These are phyloP conservation scores for Candida khao-thaluensis DNA, from an alignment of 805 yeast genomes.

Conservation along the genomic window DNA sequence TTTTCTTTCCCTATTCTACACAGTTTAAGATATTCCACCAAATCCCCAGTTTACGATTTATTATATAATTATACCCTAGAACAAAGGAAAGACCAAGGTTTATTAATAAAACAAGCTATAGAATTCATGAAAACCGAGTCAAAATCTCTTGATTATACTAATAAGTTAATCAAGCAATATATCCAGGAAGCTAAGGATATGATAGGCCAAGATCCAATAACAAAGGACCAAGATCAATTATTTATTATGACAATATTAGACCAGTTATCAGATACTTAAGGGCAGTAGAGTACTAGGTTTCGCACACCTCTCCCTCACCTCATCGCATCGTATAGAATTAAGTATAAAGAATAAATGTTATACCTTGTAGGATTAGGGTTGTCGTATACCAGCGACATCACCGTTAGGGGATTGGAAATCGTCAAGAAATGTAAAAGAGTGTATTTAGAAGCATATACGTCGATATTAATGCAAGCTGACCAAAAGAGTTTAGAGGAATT, in stretches of 20 bases:
- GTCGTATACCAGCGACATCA: conserved; percentile 84
- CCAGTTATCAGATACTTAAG: conserved; percentile 20
- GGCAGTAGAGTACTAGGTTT: no score
- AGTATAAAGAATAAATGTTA: no score
- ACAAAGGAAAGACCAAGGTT: conserved; percentile 16
- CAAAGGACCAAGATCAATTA: conserved; percentile 3
- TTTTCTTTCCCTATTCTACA: conserved; percentile 84
- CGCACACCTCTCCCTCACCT: no score
- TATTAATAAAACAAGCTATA: conserved; percentile 21
- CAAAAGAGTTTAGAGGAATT: conserved; percentile 70
- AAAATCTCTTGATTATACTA: conserved; percentile 26
- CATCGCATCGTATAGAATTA: no score
- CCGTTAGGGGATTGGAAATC: conserved; percentile 88
- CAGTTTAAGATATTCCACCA: conserved; percentile 20
- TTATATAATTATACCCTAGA: conserved; percentile 18
- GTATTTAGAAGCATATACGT: conserved; percentile 94
- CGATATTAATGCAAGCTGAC: conserved; percentile 91
- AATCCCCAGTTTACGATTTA: conserved; percentile 25
- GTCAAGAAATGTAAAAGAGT: conserved; percentile 83
- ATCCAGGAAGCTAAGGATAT: conserved; percentile 15
- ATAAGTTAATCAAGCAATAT: conserved; percentile 3
- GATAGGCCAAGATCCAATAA: conserved; percentile 21
- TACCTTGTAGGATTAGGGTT: conserved; percentile 91
- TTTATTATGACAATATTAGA: conserved; percentile 18
- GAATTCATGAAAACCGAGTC: conserved; percentile 21